phyloP scores from a whole-genome alignment of 805 yeast species.

The Wickerhamiella vanderwaltii region DNA sequence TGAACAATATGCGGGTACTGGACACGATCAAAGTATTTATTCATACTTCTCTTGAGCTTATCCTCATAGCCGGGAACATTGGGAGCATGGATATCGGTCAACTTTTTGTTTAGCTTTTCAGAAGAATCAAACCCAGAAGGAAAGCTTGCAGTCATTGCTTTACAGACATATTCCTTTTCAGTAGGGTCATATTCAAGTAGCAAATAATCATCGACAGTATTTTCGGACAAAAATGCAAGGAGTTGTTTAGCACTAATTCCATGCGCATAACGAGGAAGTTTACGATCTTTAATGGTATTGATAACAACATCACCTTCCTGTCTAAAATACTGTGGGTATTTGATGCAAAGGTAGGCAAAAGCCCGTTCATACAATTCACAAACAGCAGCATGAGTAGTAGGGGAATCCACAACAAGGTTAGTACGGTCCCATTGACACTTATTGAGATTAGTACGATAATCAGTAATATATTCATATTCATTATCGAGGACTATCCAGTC shows the following conservation, averaged over 20 bases:
- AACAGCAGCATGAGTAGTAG: conserved; percentile 29
- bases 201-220: conserved; percentile 54
- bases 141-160: conserved; percentile 48
- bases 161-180: conserved; percentile 33
- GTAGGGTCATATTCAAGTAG: conserved; percentile 38
- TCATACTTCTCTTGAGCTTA: conserved; percentile 51
- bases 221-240: conserved; percentile 14
- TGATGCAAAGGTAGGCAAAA: conserved; percentile 30
- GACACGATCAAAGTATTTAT: conserved; percentile 47
- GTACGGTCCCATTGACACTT: conserved; percentile 10
- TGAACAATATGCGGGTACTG: conserved; percentile 44
- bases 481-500: conserved; percentile 54
- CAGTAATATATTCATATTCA: conserved; percentile 39
- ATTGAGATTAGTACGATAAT: conserved; percentile 26
- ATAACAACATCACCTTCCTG: conserved; percentile 20
- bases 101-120: conserved; percentile 38
- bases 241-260: background rate
- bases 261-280: conserved; percentile 16
- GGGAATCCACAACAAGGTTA: conserved; percentile 11
- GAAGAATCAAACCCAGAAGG: conserved; percentile 67
- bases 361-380: conserved; percentile 40
- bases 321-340: conserved; percentile 45
- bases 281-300: conserved; percentile 14
- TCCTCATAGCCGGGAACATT: conserved; percentile 51
- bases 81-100: conserved; percentile 54